These are phyloP conservation scores for Podila verticillata DNA, from an alignment of 192 early-diverging fungal species.

Conservation along the genomic window DNA sequence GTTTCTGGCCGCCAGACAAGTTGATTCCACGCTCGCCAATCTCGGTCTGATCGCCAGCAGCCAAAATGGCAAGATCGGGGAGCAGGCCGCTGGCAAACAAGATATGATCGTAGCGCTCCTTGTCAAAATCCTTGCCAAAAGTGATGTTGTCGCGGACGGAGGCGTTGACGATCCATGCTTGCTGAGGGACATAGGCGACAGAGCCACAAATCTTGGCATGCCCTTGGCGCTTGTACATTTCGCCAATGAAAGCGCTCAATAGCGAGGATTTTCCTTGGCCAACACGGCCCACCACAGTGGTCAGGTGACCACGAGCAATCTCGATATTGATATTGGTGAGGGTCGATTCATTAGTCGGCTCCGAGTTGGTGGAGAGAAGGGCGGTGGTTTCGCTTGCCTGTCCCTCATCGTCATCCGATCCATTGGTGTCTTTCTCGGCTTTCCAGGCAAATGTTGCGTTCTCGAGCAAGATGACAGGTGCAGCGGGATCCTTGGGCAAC, in stretches of 20 bases:
- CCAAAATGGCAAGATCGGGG: constrained; percentile 84
- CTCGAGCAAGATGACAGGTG: constrained; percentile 12
- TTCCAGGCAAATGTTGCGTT: constrained; percentile 34
- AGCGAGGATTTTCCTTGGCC: constrained; percentile 64
- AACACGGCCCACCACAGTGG: constrained; percentile 41
- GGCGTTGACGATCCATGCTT: constrained; percentile 95
- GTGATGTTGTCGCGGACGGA: constrained; percentile 91
- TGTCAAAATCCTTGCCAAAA: constrained; percentile 83
- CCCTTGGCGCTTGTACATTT: constrained; percentile 80
- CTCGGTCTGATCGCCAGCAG: constrained; percentile 90
- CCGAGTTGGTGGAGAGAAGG: neutral
- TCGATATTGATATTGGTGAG: constrained; percentile 35
- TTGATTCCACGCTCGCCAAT: constrained; percentile 93
- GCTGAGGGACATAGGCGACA: constrained; percentile 70
- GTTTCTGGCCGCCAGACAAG: constrained; percentile 93
- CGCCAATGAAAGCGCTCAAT: constrained; percentile 76
- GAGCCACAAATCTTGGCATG: constrained; percentile 67
- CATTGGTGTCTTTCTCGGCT: neutral
- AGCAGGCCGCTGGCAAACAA: constrained; percentile 84
- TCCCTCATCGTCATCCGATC: constrained; percentile 14
- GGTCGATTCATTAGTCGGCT: neutral
- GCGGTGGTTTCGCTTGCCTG: constrained; percentile 17
- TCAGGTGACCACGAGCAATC: constrained; percentile 25
- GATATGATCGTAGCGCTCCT: constrained; percentile 73
- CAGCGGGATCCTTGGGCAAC: constrained; percentile 9